Conservation (phyloP, 2,329 filamentous ascomycete genomes). For the Lasiodiplodia sp. region DNA sequence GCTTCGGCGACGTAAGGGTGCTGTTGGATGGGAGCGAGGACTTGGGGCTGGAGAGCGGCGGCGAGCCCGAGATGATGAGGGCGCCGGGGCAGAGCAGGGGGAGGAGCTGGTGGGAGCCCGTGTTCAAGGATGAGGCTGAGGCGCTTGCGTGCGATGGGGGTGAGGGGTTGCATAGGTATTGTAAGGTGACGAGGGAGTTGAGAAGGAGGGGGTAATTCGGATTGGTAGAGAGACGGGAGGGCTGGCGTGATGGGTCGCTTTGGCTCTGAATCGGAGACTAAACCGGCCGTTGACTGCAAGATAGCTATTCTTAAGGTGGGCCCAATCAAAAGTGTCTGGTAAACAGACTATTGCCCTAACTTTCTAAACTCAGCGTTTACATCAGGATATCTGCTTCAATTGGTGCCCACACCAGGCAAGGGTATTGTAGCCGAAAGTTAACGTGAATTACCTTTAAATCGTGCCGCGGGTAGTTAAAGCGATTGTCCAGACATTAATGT, state of each 20-base stretch:
- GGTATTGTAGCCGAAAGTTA: no score
- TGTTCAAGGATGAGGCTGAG: not conserved
- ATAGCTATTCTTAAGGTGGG: not conserved
- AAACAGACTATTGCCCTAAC: no score
- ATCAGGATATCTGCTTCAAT: no score
- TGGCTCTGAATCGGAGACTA: no score
- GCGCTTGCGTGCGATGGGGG: not conserved
- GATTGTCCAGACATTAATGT: no score
- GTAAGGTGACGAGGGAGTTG: constrained; percentile 8
- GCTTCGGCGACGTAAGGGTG: not conserved
- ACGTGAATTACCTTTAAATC: no score
- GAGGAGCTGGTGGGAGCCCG: not conserved
- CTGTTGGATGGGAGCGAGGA: constrained; percentile 3
- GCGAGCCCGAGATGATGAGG: not conserved
- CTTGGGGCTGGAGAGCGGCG: not conserved
- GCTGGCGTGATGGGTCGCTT: not conserved
- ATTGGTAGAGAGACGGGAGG: not conserved
- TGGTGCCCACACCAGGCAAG: no score
- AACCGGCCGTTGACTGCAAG: not conserved
- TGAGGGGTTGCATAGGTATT: constrained; percentile 12
- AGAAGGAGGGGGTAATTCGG: not conserved
- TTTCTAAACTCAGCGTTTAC: no score
- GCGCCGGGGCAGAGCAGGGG: not conserved
- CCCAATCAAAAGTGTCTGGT: no score
- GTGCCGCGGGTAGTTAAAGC: no score